Evolutionary conservation across 345 rosid genomes (phyloP), one percentile per base, ranked within the genome.

Genomic region (Syzygium aromaticum): DNA sequence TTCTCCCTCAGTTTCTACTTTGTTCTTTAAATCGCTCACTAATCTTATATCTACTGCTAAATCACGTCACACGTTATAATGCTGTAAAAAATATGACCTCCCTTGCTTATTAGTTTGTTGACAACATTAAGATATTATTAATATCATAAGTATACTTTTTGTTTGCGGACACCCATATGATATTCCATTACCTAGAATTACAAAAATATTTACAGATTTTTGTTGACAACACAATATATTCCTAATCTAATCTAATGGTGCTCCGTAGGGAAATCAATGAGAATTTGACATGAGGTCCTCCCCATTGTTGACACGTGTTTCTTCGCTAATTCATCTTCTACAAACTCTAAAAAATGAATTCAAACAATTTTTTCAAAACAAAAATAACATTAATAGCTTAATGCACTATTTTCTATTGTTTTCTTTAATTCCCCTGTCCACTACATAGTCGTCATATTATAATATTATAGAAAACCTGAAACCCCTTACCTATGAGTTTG

Each of bases 391-490:
- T 6, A 54, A 0, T 7, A 3, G 27, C 5, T 54, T 54, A 54
- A 0, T 54, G 9, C 27, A 22, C 2, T 54, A 22, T 54, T 2
- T 61, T 0, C 40, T 64, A 64, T 0, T 64, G 0, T 6, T 6
- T 30, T 30, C 1, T 1, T 61, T 30, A 2, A 28, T 2, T 16
- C 0, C 6, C 77, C 0, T 12, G 1, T 16, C 40, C 0, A 2
- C 1, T 28, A 0, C 6, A 30, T 14, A 30, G 3, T 28, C 1
- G 3, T 16, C 22, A 0, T 2, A 0, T 28, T 15, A 30, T 64
- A 4, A 28, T 64, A 12, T 17, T 27, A 30, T 16, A 28, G 1
- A 63, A 64, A 3, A 3, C 1, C 1, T 0, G 0, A 28, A 28
- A 1, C 0, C 22, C 11, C 40, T 30, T 64, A 0, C 21, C 6